phyloP scores from a whole-genome alignment of 768 basidiomycete genomes.

The Trametes punicea region DNA sequence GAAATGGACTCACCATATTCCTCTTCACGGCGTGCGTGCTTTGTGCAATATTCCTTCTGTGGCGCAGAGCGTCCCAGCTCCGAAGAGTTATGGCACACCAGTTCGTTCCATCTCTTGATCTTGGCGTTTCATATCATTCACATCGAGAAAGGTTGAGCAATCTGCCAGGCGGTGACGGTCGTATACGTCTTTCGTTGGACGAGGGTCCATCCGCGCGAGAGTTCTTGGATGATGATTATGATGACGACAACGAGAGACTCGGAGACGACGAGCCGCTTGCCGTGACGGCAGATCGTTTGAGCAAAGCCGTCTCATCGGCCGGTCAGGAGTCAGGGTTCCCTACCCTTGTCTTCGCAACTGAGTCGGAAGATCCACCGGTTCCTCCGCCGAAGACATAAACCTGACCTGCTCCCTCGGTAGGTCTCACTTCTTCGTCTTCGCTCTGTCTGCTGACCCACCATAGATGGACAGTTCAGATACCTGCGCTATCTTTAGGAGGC shows the following conservation, averaged over 20 bases:
- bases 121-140: neutral
- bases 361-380: conserved; percentile 7
- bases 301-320: conserved; percentile 5
- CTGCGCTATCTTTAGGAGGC: neutral
- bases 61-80: conserved; percentile 55
- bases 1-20: conserved; percentile 50
- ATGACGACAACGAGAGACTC: conserved; percentile 43
- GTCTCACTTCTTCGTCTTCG: neutral
- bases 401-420: neutral
- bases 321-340: neutral
- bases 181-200: conserved; percentile 65
- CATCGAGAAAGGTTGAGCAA: conserved; percentile 52
- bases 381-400: conserved; percentile 15
- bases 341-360: conserved; percentile 4
- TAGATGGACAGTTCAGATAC: neutral
- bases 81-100: conserved; percentile 60
- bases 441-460: neutral
- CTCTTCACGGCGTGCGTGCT: conserved; percentile 57
- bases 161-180: conserved; percentile 50
- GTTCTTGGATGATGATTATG: conserved; percentile 59
- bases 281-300: conserved; percentile 18
- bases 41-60: conserved; percentile 57
- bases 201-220: conserved; percentile 69
- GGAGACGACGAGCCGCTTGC: conserved; percentile 27
- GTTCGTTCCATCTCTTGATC: conserved; percentile 34